Conservation (phyloP, 2,329 filamentous ascomycete species). For the Claviceps digitariae region DNA sequence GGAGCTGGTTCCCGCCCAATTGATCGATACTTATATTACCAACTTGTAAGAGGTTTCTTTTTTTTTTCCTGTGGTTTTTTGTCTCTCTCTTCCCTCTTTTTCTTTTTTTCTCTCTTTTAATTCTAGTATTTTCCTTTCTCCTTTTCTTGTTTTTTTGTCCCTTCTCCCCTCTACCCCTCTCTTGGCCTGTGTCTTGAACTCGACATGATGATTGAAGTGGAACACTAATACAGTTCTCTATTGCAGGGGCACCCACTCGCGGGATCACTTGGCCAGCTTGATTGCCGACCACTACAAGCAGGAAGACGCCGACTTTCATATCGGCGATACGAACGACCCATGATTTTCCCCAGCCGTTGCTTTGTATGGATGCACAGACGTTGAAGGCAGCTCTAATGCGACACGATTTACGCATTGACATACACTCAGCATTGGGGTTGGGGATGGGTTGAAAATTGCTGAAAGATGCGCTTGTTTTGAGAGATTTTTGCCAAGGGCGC, state of each 20-base stretch:
- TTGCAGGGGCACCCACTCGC: slow-evolving; percentile 49
- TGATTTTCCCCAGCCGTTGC: not conserved
- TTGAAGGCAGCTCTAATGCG: not conserved
- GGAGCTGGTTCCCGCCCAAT: slow-evolving; percentile 67
- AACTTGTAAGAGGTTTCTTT: slow-evolving; percentile 40
- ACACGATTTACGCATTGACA: not conserved
- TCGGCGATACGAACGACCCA: slow-evolving; percentile 24
- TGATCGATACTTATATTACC: slow-evolving; percentile 72
- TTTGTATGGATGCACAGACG: not conserved
- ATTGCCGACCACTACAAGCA: slow-evolving; percentile 63
- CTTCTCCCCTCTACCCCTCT: not conserved
- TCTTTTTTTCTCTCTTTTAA: not conserved
- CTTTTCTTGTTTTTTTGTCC: not conserved
- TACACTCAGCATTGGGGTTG: not conserved
- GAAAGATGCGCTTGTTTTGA: too few relatives aligned
- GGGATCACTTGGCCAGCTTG: slow-evolving; percentile 59
- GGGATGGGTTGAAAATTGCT: not conserved
- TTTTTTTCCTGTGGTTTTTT: not conserved
- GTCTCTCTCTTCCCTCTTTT: not conserved
- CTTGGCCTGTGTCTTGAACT: not conserved
- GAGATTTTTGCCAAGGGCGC: too few relatives aligned
- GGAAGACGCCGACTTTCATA: slow-evolving; percentile 53
- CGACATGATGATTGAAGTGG: not conserved
- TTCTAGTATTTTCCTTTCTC: not conserved
- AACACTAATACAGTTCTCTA: not conserved